Evolutionary conservation across 495 filamentous ascomycete species (phyloP), one percentile per base, ranked within the genome.

Genomic region (Tuber brumale): DNA sequence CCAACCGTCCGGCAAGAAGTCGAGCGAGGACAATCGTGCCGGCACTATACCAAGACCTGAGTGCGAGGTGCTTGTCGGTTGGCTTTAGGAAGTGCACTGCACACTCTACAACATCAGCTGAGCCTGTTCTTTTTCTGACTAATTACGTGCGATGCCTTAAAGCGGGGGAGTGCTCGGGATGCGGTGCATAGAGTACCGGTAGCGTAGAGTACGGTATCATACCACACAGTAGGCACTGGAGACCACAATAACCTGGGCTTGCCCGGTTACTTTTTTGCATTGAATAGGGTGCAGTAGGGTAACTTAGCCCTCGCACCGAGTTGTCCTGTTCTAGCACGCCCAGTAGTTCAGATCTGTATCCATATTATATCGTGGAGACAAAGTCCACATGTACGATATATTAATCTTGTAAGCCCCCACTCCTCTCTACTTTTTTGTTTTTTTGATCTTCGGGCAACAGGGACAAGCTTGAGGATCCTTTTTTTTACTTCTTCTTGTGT

Each of bases 401-500:
- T 66, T 8, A 35, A 66, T 66, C 57, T 66, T 35, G 57, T 3
- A 31, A 31, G 57, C 57, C 27, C 23, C 51, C 51, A 27, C 14
- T 27, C 57, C 57, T 4, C 27, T 31, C 27, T 42, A 0, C 8
- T 42, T 7, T 42, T 42, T 42, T 42, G 41, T 42, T 42, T 31
- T 66, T 27, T 35, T 66, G 57, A 66, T 14, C 27, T 35, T 35
- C 27, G 31, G 57, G 57, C 14, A 31, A 35, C 57, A 66, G 57
- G 57, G 27, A 14, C 27, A 66, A 35, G 27, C 12, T 31, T 1
- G 57, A 35, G 57, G 57, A 66, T 66, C 57, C 27, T 66, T 66
- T 61, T 66, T 61, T 66, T 66, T 66, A 66, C 12, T 66, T 35
- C 57, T 66, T 66, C 57, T 66, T 66, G 57, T 66, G 57, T 35